Base-by-base conservation (phyloP, 2,329 filamentous ascomycete genomes). In the Aschersonia sp. region DNA sequence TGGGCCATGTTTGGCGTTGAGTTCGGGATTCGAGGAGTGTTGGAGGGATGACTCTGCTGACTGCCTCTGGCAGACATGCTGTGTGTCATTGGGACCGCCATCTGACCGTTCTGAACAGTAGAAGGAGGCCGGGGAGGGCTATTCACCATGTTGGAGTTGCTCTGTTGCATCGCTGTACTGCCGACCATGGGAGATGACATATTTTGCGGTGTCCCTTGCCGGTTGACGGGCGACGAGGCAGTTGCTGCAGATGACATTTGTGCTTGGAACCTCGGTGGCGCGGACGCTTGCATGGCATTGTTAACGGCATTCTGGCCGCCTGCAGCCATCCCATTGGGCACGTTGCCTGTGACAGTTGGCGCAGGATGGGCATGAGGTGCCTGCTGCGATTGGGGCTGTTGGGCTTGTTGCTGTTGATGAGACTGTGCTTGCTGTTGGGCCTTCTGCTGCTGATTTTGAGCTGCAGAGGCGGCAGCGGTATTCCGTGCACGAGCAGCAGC, bases 121-220 rank as follows among this genome's bases (percentile, higher is more conserved):
- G 82, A 85, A 1, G 80, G 68, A 12, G 83, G 80, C 43, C 82
- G 71, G 20, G 79, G 70, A 30, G 83, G 83, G 56, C 82, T 86
- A 46, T 71, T 78, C 28, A 79, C 80, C 71, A 85, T 81, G 55
- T 74, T 82, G 1, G 82, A 84, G 45, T 75, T 78, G 31, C 78
- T 79, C 38, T 74, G 72, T 52, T 82, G 77, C 80, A 84, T 84
- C 0, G 77, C 66, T 30, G 75, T 74, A 38, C 73, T 73, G 43
- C 70, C 70, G n/a, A 78, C 73, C 70, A 78, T 80, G 6, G 80
- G 80, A 1, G 80, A 83, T 4, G 80, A 82, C 66, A 77, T 75
- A 49, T 75, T 77, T 48, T 80, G 77, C 9, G 80, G 80, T 1
- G 79, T 83, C 29, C 75, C 76, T 54, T 84, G 79, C 10, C 77